Evolutionary conservation across 306 rosid genomes (phyloP), one percentile per base, ranked within the genome.

Genomic region (Pyrus betulifolia): DNA sequence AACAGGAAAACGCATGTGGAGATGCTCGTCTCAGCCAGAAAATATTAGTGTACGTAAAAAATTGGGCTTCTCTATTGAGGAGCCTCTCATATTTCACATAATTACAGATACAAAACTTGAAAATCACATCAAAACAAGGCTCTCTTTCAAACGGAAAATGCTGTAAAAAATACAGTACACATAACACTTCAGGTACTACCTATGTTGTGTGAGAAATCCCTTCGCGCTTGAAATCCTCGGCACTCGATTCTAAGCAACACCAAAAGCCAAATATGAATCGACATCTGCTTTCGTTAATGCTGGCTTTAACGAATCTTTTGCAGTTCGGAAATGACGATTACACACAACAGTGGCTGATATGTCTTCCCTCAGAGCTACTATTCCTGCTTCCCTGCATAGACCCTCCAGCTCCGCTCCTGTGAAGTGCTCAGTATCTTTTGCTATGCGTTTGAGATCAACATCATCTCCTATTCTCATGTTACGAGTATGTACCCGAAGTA

Each of bases 331-430:
- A 87, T 95, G 97, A 14, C 83, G 84, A 61, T 87, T 82, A 62
- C 76, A 83, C 70, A 92, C 92, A 62, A 81, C 83, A 1, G 78
- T 74, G 2, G 98, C 93, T 0, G 86, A 54, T 72, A 89, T 92
- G 86, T 90, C 78, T 89, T 95, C 92, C 77, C 97, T 86, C 69
- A 95, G 78, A 72, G 97, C 97, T 68, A 90, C 92, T 30, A 87
- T 84, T 74, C 97, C 97, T 25, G 95, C 97, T 88, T 92, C 97
- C 82, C 71, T 84, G 82, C 99, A 95, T 35, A 95, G 76, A 25
- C 95, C 92, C 79, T 89, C 93, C 30, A 95, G 84, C 75, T 95
- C 99, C 6, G 97, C 97, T 38, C 99, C 99, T 4, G 99, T 92
- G 86, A 92, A 92, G 63, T 79, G 90, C 68, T 95, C 96, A 0